Evolutionary conservation across 371 early-diverging fungal genomes (phyloP), one percentile per base, ranked within the genome.

Genomic region (Mucor sp.): DNA sequence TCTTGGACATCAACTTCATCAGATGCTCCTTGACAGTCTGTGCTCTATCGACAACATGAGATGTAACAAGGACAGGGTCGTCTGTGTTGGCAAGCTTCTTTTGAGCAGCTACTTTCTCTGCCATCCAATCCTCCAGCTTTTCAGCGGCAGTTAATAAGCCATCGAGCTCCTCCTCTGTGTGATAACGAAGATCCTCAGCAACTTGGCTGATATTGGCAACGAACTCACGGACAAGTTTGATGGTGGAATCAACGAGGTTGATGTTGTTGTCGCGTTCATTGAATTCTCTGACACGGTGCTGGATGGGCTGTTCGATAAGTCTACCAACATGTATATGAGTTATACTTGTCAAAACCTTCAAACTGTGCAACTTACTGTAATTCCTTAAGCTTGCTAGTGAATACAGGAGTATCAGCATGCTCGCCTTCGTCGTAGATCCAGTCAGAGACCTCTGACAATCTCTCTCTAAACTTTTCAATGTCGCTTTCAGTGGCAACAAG

Each of bases 391-490:
- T 84, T 83, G 7, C 69, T 75, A 47, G 72, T 73, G 63, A 84
- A 88, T 9, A 78, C 82, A 6, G 68, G 39, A 0, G 87, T 83
- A 43, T 82, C 81, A 0, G 93, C 94, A 4, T 82, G 68, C 66
- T 92, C 94, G 9, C 87, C 93, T 33, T 90, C 88, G 55, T 90
- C 94, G 65, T 95, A 91, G 14, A 95, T 74, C 99, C 99, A 99
- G 7, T 93, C 95, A 1, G 92, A 87, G 4, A 87, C 79, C 19
- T 81, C 87, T n/a, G 85, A 79, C 7, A 92, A 79, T 19, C 72
- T 76, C 23, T 82, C 79, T 25, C 81, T 80, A n/a, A 97, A 76
- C 5, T 74, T 69, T 43, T 86, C 84, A 67, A 93, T 91, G 71
- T 96, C 89, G 3, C 85, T 84, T 41, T 89, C 89, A 4, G 91